Conservation (phyloP, 1,139 yeast genomes). For the Sugiyamaella xylanicola region DNA sequence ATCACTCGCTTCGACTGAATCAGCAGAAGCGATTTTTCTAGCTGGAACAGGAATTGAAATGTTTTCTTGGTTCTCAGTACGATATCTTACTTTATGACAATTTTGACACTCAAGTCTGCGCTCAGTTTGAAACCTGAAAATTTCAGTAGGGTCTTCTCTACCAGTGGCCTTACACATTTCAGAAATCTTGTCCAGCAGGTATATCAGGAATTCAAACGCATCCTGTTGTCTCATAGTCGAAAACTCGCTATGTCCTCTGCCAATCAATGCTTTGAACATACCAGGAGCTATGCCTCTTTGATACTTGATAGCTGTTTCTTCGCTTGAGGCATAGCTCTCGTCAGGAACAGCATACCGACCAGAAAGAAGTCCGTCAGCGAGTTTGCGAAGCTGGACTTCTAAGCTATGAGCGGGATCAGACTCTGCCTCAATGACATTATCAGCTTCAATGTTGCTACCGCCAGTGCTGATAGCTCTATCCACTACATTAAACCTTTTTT, state of each 20-base stretch:
- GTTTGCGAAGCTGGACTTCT: constrained; percentile 69
- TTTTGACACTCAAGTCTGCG: constrained; percentile 63
- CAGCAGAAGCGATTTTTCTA: constrained; percentile 21
- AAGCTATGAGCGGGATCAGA: constrained; percentile 66
- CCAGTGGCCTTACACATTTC: constrained; percentile 38
- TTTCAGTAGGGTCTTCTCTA: constrained; percentile 49
- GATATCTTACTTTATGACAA: constrained; percentile 64
- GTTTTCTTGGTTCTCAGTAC: constrained; percentile 63
- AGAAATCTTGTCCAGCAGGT: constrained; percentile 66
- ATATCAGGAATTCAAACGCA: constrained; percentile 83
- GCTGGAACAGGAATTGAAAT: constrained; percentile 64
- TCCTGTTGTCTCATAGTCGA: constrained; percentile 90
- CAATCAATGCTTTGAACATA: constrained; percentile 73
- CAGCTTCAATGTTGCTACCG: not conserved
- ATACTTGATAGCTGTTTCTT: constrained; percentile 49
- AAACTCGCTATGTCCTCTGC: constrained; percentile 79
- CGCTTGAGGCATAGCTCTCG: constrained; percentile 19
- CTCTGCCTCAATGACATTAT: constrained; percentile 17
- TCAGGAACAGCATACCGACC: constrained; percentile 69
- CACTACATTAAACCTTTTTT: constrained; percentile 31
- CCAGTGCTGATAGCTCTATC: constrained; percentile 1
- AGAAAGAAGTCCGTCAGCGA: constrained; percentile 76
- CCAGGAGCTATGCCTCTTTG: constrained; percentile 79
- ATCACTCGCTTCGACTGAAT: constrained; percentile 46
- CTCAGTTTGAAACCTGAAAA: constrained; percentile 65